Conservation (phyloP, 345 rosid genomes). For the Euphorbia lathyris region DNA sequence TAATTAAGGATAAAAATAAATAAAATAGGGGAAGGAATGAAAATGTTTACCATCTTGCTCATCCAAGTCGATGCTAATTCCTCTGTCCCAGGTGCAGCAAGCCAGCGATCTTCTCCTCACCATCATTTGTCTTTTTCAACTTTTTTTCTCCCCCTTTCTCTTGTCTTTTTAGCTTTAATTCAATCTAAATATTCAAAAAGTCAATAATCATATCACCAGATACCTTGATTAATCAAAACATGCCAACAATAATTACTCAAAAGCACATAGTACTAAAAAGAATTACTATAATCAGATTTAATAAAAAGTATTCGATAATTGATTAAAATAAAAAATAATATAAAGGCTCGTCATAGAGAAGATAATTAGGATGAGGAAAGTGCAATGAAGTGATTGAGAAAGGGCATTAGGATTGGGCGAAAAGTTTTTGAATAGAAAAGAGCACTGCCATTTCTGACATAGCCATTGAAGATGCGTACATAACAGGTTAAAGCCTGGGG, state of each 20-base stretch:
- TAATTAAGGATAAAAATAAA: background rate
- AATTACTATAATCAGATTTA: too few species aligned
- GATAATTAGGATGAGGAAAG: too few species aligned
- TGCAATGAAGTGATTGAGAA: too few species aligned
- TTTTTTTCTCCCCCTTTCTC: background rate
- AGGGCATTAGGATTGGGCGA: background rate
- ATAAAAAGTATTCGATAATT: too few species aligned
- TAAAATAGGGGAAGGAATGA: background rate
- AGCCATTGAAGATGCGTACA: background rate
- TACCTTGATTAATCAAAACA: background rate
- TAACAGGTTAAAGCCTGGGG: background rate
- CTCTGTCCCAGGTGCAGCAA: conserved; percentile 74
- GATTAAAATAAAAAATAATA: too few species aligned
- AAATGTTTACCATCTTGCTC: conserved; percentile 69
- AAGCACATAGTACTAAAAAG: too few species aligned
- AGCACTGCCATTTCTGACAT: background rate
- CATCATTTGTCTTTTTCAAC: conserved; percentile 34
- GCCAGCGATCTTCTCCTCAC: conserved; percentile 64
- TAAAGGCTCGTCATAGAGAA: too few species aligned
- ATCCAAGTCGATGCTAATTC: conserved; percentile 77
- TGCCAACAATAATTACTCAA: too few species aligned
- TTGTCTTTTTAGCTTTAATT: background rate
- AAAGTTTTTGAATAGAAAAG: too few species aligned
- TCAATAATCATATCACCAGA: background rate
- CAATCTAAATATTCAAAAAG: background rate